A percentile compares a stretch with the other conserved stretches of the same genome.
These are phyloP conservation scores for Kwoniella europaea DNA, from an alignment of 768 basidiomycete genomes.

Conservation along the genomic window DNA sequence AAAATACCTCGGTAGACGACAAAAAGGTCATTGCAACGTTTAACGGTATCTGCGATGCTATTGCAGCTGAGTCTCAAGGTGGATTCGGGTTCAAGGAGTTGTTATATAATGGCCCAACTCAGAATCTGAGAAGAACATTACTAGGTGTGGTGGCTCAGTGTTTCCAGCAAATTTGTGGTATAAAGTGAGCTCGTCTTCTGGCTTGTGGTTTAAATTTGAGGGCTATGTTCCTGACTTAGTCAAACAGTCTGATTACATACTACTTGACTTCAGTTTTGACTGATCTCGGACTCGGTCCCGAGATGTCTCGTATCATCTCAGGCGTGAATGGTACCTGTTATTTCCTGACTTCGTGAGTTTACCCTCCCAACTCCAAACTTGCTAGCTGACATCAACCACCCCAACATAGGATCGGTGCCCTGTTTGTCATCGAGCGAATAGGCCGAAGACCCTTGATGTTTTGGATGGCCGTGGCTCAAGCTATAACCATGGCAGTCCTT, in stretches of 20 bases:
- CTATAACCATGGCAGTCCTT: slow-evolving; percentile 67
- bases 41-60: slow-evolving; percentile 65
- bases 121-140: slow-evolving; percentile 68
- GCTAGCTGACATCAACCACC: not conserved
- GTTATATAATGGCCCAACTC: slow-evolving; percentile 65
- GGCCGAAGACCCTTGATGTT: slow-evolving; percentile 54
- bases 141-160: slow-evolving; percentile 68
- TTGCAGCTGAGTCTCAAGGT: slow-evolving; percentile 60
- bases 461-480: slow-evolving; percentile 40
- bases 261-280: slow-evolving; percentile 43
- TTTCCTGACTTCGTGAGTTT: slow-evolving; percentile 44
- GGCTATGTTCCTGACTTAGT: not conserved
- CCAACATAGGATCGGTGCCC: slow-evolving; percentile 36
- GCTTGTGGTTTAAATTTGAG: not conserved
- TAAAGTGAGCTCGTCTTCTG: slow-evolving; percentile 30
- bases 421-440: slow-evolving; percentile 44
- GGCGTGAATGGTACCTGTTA: slow-evolving; percentile 52
- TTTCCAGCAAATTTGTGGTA: slow-evolving; percentile 68
- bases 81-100: slow-evolving; percentile 64
- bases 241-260: slow-evolving; percentile 63
- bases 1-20: slow-evolving; percentile 63
- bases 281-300: slow-evolving; percentile 64
- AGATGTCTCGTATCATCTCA: slow-evolving; percentile 64
- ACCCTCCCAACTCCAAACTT: no score
- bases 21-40: slow-evolving; percentile 64